Evolutionary conservation across 1,284 basidiomycete genomes (phyloP), one percentile per base, ranked within the genome.

Genomic region (Trichosporon ovoides): DNA sequence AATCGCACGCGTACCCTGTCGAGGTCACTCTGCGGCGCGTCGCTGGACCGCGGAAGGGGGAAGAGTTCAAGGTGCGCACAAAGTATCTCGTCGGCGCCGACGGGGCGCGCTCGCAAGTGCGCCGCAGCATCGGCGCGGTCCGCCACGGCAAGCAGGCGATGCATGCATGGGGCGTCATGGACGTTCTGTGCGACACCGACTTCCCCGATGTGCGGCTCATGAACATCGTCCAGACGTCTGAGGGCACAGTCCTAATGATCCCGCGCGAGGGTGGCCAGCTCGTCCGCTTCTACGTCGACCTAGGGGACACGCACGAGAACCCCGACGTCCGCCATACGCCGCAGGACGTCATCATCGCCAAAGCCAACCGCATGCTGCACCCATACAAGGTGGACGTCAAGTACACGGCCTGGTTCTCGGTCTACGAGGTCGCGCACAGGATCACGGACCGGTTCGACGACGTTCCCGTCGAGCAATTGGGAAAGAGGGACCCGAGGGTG

Each of bases 321-420:
- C 54, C 56, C 52, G 48, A 35, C 14, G 58, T 61, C 18, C 59
- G 61, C 68, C 85, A 24, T 33, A 57, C 56, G 13, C 16, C 84
- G 71, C 77, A 72, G 35, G 81, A 80, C 59, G 80, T 85, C 62
- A 83, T 80, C 3, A 83, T 87, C 0, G 78, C 84, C 59, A 78
- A 82, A 63, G 87, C 85, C 10, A 80, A 82, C 66, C 84, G 82
- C 68, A 83, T 85, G 4, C 78, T 91, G 36, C 67, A 81, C 43
- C 90, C 90, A 1, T 92, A 84, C 72, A 80, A 73, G 12, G 80
- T 92, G 38, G 75, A 81, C 7, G 80, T 73, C 46, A 63, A 66
- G 36, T 58, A 62, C 53, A 62, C 68, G 18, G 69, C 71, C 38
- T 74, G 72, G 72, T 64, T 60, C 55, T 70, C 67, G 12, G 64